Base-by-base conservation (phyloP, 2,329 filamentous ascomycete species). In the Talaromyces islandicus region DNA sequence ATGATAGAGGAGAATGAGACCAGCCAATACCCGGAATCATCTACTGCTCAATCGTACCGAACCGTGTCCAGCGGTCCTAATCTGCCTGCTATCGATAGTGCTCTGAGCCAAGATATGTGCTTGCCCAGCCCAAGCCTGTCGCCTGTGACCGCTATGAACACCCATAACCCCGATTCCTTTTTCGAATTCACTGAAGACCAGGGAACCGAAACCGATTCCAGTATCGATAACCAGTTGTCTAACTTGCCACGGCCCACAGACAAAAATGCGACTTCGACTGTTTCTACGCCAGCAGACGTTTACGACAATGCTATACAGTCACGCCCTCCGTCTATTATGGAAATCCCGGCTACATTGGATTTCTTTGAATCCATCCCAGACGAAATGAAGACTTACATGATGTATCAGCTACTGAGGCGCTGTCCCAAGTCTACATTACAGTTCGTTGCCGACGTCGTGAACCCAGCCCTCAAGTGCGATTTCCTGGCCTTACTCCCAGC, bases 121-220 rank as follows among this genome's bases (percentile, higher is more conserved):
- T 81, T 99, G 63, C 94, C 94, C 57, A 99, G 94, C 73, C 94
- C 94, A 35, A 92, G 94, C 69, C 78, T 99, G 60, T 99, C 94
- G 27, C 94, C 94, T 4, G 86, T 88, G 43, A 95, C 93, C 6
- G 85, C 95, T 61, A 91, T 67, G 89, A 93, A 66, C 81, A 81
- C 70, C 70, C 67, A 76, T 54, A 71, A 76, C 58, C 69, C 68
- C 59, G 77, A 77, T 52, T 75, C 73, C n/a, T 76, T 76, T 4
- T 77, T 76, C 35, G 75, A 76, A 17, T 76, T 72, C 21, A 64
- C 67, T 7, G 75, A 76, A 60, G 75, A 73, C 4, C 72, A 68
- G n/a, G 73, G 70, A 62, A 67, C 70, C 43, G 77, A 78, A 62
- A 73, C 75, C 1, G 77, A 79, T 62, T 77, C 77, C 1, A 76